Base-by-base conservation (phyloP, 352 stramenopile species). In the Aphanomyces stellatus region DNA sequence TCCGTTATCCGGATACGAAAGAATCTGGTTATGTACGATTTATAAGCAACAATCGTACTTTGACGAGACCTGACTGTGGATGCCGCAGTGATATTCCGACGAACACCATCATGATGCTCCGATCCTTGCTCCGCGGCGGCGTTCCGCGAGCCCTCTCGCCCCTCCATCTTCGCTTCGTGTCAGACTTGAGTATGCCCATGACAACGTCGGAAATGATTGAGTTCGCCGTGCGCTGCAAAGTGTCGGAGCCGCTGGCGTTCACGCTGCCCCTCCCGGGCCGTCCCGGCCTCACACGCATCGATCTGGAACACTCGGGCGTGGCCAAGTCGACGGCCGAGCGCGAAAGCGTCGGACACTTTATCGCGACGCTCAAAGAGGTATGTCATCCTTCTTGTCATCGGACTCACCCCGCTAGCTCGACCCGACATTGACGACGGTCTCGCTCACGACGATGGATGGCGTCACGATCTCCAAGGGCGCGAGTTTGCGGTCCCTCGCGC, bases 391-490 rank as follows among this genome's bases (percentile, higher is more conserved):
- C 22, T 55, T 30, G 17, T 55, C 25, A 13, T 37, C 35, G 27
- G 22, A 17, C 19, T n/a, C 11, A 43, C 27, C 2, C 53, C 7
- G 24, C 2, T 65, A 65, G 59, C 15, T 65, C 24, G 59, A 65
- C 46, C 59, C 59, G 25, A 57, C 37, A 6, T 56, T 65, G 37
- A 65, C 59, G 22, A 65, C 24, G n/a, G 59, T 65, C 17, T 65
- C 59, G 22, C 13, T 65, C 24, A 82, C 82, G 7, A 88, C 79
- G 22, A 74, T 68, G n/a, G 79, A 88, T 42, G 81, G 83, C 61
- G 81, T 75, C 22, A 89, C 86, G 30, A 65, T 91, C 56, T 80
- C 81, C 51, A 82, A 81, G 48, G 88, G 76, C 7, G 80, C 88
- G 59, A 77, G 80, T 19, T 60, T 92, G 6, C 57, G 65, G 8